These are phyloP conservation scores for Pythium rishiriense DNA, from an alignment of 352 stramenopile genomes.

Conservation along the genomic window DNA sequence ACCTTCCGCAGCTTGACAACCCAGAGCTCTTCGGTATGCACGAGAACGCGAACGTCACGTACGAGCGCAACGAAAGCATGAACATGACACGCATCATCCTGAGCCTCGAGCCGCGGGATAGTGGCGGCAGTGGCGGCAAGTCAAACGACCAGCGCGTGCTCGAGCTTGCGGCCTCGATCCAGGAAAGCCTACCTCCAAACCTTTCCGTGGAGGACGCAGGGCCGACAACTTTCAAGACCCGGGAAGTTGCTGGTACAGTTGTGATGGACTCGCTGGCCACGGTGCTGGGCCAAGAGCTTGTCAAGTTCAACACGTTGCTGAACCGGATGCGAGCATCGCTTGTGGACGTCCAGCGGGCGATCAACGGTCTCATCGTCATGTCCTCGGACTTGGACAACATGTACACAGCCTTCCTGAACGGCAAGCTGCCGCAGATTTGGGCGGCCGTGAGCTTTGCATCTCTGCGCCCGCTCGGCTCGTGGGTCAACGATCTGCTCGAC, in stretches of 20 bases:
- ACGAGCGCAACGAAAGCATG: conserved; percentile 89
- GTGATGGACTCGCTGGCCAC: conserved; percentile 93
- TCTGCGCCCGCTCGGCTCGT: conserved; percentile 91
- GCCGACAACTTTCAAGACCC: conserved; percentile 91
- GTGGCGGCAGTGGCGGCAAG: conserved; percentile 39
- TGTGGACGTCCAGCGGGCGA: conserved; percentile 74
- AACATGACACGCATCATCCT: conserved; percentile 90
- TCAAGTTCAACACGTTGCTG: conserved; percentile 94
- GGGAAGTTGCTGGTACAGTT: conserved; percentile 69
- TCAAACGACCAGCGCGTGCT: conserved; percentile 89
- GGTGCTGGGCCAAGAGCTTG: conserved; percentile 92
- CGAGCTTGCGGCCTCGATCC: conserved; percentile 66
- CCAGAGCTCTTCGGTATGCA: conserved; percentile 97
- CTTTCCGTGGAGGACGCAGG: conserved; percentile 88
- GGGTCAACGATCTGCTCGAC: conserved; percentile 88
- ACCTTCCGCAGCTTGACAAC: conserved; percentile 86
- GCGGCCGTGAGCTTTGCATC: conserved; percentile 89
- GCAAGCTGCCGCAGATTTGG: conserved; percentile 90
- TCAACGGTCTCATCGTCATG: conserved; percentile 93
- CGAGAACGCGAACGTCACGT: conserved; percentile 95
- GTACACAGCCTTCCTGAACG: conserved; percentile 93
- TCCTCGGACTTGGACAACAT: conserved; percentile 95
- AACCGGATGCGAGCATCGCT: conserved; percentile 82
- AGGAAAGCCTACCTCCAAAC: conserved; percentile 54
- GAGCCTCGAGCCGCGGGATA: conserved; percentile 87